These are phyloP conservation scores for Trypanosoma caninum DNA, from an alignment of 208 protist genomes.

Conservation along the genomic window DNA sequence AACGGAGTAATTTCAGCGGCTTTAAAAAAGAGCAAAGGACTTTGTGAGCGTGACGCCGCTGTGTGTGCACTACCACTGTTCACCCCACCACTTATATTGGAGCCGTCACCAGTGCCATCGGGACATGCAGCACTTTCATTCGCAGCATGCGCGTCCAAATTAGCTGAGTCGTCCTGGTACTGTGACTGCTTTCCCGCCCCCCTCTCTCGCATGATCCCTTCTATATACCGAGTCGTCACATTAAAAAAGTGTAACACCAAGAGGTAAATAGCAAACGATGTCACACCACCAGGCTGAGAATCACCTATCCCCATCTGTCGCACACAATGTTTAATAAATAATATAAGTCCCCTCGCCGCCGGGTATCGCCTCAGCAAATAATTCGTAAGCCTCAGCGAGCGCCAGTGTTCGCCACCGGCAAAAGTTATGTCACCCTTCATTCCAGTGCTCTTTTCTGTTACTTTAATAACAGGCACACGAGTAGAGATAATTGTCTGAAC, in stretches of 20 bases:
- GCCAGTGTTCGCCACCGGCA: constrained; percentile 84
- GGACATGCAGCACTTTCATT: not conserved
- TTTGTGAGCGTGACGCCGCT: not conserved
- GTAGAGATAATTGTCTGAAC: constrained; percentile 79
- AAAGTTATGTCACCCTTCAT: constrained; percentile 82
- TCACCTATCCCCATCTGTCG: constrained; percentile 59
- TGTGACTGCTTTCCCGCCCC: constrained; percentile 8
- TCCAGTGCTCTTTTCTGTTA: constrained; percentile 56
- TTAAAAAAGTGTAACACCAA: constrained; percentile 85
- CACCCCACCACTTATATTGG: not conserved
- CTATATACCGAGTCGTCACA: constrained; percentile 38
- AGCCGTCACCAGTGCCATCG: not conserved
- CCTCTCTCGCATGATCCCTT: constrained; percentile 32
- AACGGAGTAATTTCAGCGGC: not conserved
- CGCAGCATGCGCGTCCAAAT: not conserved
- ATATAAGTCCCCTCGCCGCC: constrained; percentile 60
- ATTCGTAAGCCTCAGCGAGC: constrained; percentile 75
- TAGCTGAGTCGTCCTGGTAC: not conserved
- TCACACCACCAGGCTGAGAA: constrained; percentile 65
- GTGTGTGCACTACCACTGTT: not conserved
- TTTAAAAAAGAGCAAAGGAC: not conserved
- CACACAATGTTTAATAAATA: constrained; percentile 85
- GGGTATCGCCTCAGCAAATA: constrained; percentile 55
- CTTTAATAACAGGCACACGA: constrained; percentile 83
- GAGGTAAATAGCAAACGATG: constrained; percentile 84